Evolutionary conservation across 1,284 basidiomycete genomes (phyloP).

Genomic region (Rhodotorula sp.): DNA sequence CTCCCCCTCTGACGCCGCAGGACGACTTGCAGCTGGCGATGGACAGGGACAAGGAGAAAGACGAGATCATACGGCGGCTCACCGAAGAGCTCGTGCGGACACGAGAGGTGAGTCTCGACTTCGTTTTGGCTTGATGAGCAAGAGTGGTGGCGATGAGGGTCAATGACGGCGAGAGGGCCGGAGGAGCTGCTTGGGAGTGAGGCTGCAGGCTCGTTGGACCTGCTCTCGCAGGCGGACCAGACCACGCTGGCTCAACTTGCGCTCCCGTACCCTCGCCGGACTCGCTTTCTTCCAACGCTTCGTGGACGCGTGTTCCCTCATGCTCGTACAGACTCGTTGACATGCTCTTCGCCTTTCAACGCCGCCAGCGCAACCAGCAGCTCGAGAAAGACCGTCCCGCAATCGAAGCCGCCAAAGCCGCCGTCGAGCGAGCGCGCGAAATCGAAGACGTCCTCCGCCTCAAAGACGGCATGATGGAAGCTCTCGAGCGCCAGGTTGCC

Average conservation of each 20-base stretch:
- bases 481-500: slow-evolving; percentile 10
- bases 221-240: too few relatives aligned
- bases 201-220: too few relatives aligned
- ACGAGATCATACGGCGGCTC: slow-evolving; percentile 16
- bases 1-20: not conserved
- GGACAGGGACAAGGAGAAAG: slow-evolving; percentile 3
- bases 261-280: too few relatives aligned
- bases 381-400: not conserved
- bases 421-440: slow-evolving; percentile 17
- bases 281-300: not conserved
- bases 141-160: not conserved
- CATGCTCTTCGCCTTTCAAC: not conserved
- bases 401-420: not conserved
- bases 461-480: slow-evolving; percentile 22
- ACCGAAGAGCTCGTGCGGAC: slow-evolving; percentile 10
- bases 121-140: too few relatives aligned
- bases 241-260: too few relatives aligned
- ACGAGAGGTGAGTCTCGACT: slow-evolving; percentile 9
- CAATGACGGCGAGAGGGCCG: not conserved
- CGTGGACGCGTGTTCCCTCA: not conserved
- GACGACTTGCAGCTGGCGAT: not conserved
- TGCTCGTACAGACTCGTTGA: not conserved
- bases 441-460: slow-evolving; percentile 23
- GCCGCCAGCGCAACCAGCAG: slow-evolving; percentile 10
- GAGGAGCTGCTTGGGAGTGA: not conserved